A percentile compares a stretch with the other conserved stretches of the same genome.
These are phyloP conservation scores for Fusarium haematococcum DNA, from an alignment of 2,329 filamentous ascomycete genomes.

Conservation along the genomic window DNA sequence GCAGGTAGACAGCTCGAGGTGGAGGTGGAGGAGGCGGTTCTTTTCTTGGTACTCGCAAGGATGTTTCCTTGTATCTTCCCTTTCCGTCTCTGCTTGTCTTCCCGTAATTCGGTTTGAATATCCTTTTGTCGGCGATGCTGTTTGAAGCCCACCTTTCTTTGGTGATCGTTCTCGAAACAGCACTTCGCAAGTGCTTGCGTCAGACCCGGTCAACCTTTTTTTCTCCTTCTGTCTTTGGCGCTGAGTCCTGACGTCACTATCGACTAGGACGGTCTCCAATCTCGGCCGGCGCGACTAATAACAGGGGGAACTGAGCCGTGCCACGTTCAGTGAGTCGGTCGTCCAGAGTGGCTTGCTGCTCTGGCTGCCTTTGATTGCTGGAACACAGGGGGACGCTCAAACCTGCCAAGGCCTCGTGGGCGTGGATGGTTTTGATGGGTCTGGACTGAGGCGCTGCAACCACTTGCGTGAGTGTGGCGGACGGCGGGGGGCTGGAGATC, in stretches of 20 bases:
- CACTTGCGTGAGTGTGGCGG: slow-evolving; percentile 9
- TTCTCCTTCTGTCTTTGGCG: background rate
- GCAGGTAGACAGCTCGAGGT: slow-evolving; percentile 1
- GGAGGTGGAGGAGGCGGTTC: background rate
- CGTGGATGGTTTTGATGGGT: slow-evolving; percentile 15
- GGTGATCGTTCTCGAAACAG: slow-evolving; percentile 7
- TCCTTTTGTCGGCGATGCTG: background rate
- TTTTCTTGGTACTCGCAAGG: slow-evolving; percentile 7
- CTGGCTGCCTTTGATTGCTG: slow-evolving; percentile 14
- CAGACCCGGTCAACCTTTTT: slow-evolving; percentile 4
- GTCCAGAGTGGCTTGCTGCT: slow-evolving; percentile 36
- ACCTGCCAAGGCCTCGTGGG: slow-evolving; percentile 7
- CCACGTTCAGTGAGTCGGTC: slow-evolving; percentile 35
- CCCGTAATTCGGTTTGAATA: slow-evolving; percentile 11
- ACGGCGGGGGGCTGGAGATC: slow-evolving; percentile 8
- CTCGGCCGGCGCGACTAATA: slow-evolving; percentile 25
- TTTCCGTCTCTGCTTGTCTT: slow-evolving; percentile 37
- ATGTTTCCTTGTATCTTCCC: slow-evolving; percentile 37
- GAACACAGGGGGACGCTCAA: slow-evolving; percentile 17
- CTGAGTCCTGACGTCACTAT: slow-evolving; percentile 35
- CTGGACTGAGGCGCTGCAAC: slow-evolving; percentile 10
- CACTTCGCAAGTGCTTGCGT: slow-evolving; percentile 33
- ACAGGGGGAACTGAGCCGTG: slow-evolving; percentile 34
- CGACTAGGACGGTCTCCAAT: slow-evolving; percentile 18
- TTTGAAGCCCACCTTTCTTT: slow-evolving; percentile 9